Evolutionary conservation across 345 rosid species (phyloP), one percentile per base, ranked within the genome.

Genomic region (Euphorbia peplus): DNA sequence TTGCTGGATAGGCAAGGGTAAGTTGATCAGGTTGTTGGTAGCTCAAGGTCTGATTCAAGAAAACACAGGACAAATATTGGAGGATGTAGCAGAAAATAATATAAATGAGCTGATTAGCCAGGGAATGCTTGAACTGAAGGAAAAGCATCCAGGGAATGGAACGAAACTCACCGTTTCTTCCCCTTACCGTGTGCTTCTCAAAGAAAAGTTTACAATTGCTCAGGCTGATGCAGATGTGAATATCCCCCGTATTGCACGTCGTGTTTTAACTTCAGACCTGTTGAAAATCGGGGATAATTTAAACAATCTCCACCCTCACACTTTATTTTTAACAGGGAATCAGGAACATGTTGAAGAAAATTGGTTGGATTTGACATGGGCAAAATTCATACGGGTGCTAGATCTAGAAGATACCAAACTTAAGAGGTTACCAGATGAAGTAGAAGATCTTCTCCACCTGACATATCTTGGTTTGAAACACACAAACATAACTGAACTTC

Each of bases 381-480:
- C 80, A 37, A 74, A 76, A 56, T 70, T 68, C 60, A 28, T 79
- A 21, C 67, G 70, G 48, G 78, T 79, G 25, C 63, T 83, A 25
- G 80, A 79, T 72, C 66, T 77, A 63, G 83, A 75, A 66, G 67
- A 63, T 21, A 70, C 67, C 52, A 75, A 57, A 44, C 69, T 76
- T 68, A 70, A 59, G 67, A 69, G 71, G 46, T 41, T 74, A 66
- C 79, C 81, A 32, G 79, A 74, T 56, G 78, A 75, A 74, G 81
- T 67, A 59, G 81, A 72, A 60, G 74, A 77, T n/a, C 44, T 80
- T 74, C 66, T 80, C 67, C 83, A 77, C 60, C 78, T 77, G 66
- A 59, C 78, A 26, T 80, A 75, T 75, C 78, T 83, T 50, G 78
- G 82, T 46, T 63, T 80, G 60, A 83, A 75, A 70, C 37, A 64